Evolutionary conservation across 345 rosid genomes (phyloP).

Genomic region (Gossypium bickii): DNA sequence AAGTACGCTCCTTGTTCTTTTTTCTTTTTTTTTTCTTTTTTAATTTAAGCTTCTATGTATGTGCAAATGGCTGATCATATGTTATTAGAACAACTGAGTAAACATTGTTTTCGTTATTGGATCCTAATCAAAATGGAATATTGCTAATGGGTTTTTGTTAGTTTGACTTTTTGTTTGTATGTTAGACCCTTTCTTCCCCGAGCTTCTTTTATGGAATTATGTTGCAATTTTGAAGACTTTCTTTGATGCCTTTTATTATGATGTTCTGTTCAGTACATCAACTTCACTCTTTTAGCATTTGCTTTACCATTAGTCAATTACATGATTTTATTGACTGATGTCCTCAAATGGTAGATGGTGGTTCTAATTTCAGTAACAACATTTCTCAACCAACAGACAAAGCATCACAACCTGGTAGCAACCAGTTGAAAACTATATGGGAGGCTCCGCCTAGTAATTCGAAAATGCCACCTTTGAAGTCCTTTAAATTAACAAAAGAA

Average conservation of each 20-base stretch:
- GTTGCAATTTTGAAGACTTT: neutral
- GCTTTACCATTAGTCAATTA: neutral
- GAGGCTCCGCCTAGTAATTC: constrained; percentile 53
- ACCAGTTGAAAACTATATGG: constrained; percentile 52
- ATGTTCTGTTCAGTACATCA: neutral
- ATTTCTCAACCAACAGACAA: constrained; percentile 34
- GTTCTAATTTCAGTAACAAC: constrained; percentile 13
- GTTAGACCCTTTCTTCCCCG: neutral
- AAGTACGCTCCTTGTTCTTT: neutral
- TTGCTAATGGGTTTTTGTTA: neutral
- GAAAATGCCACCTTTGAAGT: constrained; percentile 77
- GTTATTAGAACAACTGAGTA: neutral
- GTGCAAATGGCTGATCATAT: neutral
- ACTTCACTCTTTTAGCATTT: neutral
- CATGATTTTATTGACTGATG: constrained; percentile 14
- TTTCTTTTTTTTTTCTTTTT: neutral
- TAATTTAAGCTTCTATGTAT: neutral
- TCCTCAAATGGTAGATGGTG: constrained; percentile 32
- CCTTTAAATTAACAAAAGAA: constrained; percentile 65
- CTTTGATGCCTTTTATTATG: neutral
- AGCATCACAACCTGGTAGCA: constrained; percentile 27
- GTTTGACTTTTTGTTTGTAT: neutral
- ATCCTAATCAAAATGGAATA: neutral
- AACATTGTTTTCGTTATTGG: neutral
- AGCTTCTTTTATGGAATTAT: neutral